phyloP scores from a whole-genome alignment of 345 rosid genomes.

The Lagerstroemia speciosa region DNA sequence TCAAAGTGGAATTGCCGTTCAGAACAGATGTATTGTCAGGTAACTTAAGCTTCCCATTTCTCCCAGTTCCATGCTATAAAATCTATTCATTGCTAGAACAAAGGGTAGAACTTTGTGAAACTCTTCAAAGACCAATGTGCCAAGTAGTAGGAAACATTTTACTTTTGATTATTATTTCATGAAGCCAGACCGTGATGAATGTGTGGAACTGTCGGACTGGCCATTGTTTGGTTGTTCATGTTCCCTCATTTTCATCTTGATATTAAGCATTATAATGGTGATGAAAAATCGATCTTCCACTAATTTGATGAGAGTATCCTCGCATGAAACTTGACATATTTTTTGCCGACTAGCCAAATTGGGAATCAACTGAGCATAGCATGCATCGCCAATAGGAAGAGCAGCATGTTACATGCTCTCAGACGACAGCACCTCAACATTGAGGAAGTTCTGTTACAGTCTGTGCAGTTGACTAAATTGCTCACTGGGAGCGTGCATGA shows the following conservation, averaged over 20 bases:
- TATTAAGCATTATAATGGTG: no score
- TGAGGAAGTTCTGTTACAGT: slow-evolving; percentile 43
- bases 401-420: slow-evolving; percentile 22
- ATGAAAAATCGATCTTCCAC: background rate
- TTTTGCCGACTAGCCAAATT: slow-evolving; percentile 43
- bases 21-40: slow-evolving; percentile 45
- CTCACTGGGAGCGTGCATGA: background rate
- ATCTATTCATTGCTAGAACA: background rate
- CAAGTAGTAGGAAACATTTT: background rate
- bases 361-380: slow-evolving; percentile 54
- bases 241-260: no score
- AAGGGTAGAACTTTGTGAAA: background rate
- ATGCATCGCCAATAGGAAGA: slow-evolving; percentile 47
- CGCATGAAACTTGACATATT: background rate
- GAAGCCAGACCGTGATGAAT: background rate
- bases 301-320: background rate
- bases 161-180: background rate
- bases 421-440: slow-evolving; percentile 10
- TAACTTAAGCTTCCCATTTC: slow-evolving; percentile 13
- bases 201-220: background rate
- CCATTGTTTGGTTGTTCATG: background rate
- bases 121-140: background rate
- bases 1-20: slow-evolving; percentile 70
- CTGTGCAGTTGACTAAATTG: slow-evolving; percentile 43
- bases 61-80: background rate